phyloP scores from a whole-genome alignment of 2,329 filamentous ascomycete genomes.

The Penicillium concentricum region DNA sequence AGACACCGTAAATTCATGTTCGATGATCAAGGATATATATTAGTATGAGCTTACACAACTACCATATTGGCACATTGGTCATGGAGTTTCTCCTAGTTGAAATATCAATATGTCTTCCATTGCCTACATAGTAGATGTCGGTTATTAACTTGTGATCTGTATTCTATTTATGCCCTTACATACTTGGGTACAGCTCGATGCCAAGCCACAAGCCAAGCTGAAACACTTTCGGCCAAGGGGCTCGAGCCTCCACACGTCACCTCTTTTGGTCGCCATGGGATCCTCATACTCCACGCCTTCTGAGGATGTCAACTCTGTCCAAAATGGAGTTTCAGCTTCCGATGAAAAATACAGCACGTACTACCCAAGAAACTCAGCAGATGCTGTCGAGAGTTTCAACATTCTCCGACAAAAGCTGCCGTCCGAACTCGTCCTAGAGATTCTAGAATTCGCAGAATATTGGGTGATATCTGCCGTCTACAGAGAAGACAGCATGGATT shows the following conservation, averaged over 20 bases:
- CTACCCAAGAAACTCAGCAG: slow-evolving; percentile 6
- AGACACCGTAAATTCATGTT: not conserved
- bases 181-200: not conserved
- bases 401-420: slow-evolving; percentile 7
- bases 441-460: slow-evolving; percentile 8
- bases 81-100: not conserved
- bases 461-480: not conserved
- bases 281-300: not conserved
- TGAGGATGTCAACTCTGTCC: not conserved
- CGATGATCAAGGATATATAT: not conserved
- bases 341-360: not conserved
- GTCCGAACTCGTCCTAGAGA: slow-evolving; percentile 5
- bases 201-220: not conserved
- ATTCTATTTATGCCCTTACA: not conserved
- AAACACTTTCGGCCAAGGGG: not conserved
- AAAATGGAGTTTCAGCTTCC: not conserved
- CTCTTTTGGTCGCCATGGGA: not conserved
- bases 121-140: too few species aligned
- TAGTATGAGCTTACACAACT: not conserved
- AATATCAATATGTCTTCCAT: not conserved
- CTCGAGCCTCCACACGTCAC: not conserved
- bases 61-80: too few species aligned
- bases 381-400: slow-evolving; percentile 1
- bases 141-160: too few species aligned
- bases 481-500: not conserved